Evolutionary conservation across 176 grass and related monocot species (phyloP).

Genomic region (Poa pratensis): DNA sequence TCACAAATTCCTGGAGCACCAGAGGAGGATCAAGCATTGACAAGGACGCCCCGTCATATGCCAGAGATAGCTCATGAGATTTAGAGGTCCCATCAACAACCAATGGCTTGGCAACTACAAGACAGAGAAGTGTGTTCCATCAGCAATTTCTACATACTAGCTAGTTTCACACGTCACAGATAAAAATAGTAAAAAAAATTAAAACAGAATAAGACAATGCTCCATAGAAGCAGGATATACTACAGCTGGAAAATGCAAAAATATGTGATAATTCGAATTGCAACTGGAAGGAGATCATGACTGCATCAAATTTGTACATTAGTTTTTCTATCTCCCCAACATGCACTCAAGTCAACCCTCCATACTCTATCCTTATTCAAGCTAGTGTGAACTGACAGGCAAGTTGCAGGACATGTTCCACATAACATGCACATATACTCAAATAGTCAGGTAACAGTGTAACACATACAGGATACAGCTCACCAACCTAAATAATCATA

Average conservation of each 20-base stretch:
- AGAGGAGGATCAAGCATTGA: constrained; percentile 83
- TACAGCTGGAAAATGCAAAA: not conserved
- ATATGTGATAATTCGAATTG: not conserved
- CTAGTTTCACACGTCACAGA: not conserved
- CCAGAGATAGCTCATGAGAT: constrained; percentile 88
- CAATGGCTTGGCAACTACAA: constrained; percentile 87
- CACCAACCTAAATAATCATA: constrained; percentile 1
- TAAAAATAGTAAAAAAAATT: not conserved
- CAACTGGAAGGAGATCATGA: constrained; percentile 14
- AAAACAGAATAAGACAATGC: not conserved
- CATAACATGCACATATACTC: not conserved
- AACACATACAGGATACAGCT: not conserved
- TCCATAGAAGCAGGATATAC: not conserved
- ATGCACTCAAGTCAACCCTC: not conserved
- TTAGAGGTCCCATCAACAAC: constrained; percentile 91
- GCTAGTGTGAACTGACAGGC: not conserved
- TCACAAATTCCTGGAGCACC: constrained; percentile 95
- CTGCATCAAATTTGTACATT: not conserved
- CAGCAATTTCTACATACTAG: constrained; percentile 29
- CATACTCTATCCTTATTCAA: not conserved
- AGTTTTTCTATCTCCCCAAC: not conserved
- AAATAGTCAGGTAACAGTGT: not conserved
- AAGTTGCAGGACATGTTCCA: constrained; percentile 21
- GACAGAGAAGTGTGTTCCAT: constrained; percentile 28
- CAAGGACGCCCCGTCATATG: constrained; percentile 69